Base-by-base conservation (phyloP, 1,139 yeast species). In the Suhomyces chickasaworum region DNA sequence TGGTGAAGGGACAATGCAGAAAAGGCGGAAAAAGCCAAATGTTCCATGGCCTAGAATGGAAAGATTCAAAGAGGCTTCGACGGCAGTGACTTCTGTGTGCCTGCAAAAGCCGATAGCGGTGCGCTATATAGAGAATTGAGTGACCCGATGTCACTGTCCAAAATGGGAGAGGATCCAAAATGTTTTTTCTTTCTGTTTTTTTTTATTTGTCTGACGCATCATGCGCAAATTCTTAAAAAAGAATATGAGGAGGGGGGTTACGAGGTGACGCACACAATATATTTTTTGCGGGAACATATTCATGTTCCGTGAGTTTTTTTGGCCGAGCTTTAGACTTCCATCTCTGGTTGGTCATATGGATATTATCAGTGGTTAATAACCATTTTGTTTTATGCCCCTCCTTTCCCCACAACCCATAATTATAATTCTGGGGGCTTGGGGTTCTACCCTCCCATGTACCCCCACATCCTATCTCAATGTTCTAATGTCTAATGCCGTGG, bases 121-220 rank as follows among this genome's bases (percentile, higher is more conserved):
- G 29, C 22, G n/a, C n/a, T 9, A 7, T 25, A 10, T 25, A 13
- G 13, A 25, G 29, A 10, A 25, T 25, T 25, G 29, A 13, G 29
- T 25, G 29, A 25, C 29, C 29, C 29, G 17, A 29, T 29, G 32
- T 29, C 8, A 15, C 32, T 13, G 32, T 29, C 32, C 32, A 17
- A 13, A 13, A 13, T 4, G 32, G 32, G 32, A 29, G 13, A 29
- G 15, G 13, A 32, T 32, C 23, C 5, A 5, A n/a, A n/a, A n/a
- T n/a, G n/a, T n/a, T n/a, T n/a, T n/a, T n/a, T n/a, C n/a, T n/a
- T n/a, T n/a, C n/a, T n/a, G n/a, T n/a, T n/a, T n/a, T n/a, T n/a
- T n/a, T n/a, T n/a, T n/a, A n/a, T n/a, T n/a, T n/a, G n/a, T 20
- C 18, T 32, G 39, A 40, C 39, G 43, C 43, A 40, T 34, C 38